phyloP scores from a whole-genome alignment of 257 asterid genomes.

The Nicotiana otophora region DNA sequence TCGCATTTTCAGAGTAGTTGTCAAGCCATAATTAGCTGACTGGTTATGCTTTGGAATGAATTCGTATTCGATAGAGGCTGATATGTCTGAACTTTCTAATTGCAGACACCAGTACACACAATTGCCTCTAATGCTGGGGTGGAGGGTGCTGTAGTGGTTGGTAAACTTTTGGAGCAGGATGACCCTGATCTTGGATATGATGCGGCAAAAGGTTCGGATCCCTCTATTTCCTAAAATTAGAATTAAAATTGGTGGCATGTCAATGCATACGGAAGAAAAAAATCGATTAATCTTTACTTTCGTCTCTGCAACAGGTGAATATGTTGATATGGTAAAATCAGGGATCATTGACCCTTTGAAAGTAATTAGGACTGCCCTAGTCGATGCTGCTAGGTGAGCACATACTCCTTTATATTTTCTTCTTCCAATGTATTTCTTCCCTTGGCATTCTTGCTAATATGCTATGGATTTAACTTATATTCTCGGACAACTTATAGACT shows the following conservation, averaged over 20 bases:
- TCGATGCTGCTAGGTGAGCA: constrained; percentile 56
- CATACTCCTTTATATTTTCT: neutral
- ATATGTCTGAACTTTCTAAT: neutral
- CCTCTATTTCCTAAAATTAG: neutral
- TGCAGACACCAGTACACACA: constrained; percentile 47
- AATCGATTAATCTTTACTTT: neutral
- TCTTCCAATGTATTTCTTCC: neutral
- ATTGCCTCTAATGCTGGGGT: constrained; percentile 55
- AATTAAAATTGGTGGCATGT: neutral
- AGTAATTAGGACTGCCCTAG: constrained; percentile 59
- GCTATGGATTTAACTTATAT: neutral
- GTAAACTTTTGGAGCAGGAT: constrained; percentile 49
- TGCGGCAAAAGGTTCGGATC: constrained; percentile 47
- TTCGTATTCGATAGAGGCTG: neutral
- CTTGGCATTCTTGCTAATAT: neutral
- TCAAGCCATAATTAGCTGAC: neutral
- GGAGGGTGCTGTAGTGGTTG: constrained; percentile 46
- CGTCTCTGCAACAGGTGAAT: constrained; percentile 36
- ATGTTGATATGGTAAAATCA: constrained; percentile 51
- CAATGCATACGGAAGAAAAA: neutral
- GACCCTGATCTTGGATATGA: constrained; percentile 51
- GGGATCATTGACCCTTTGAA: constrained; percentile 64
- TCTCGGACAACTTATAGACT: neutral
- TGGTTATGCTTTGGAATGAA: neutral
- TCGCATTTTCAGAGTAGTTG: neutral